Percentiles rank a stretch among this genome's conserved stretches.
phyloP scores from a whole-genome alignment of 2,329 filamentous ascomycete species.

The Colletotrichum sp. region DNA sequence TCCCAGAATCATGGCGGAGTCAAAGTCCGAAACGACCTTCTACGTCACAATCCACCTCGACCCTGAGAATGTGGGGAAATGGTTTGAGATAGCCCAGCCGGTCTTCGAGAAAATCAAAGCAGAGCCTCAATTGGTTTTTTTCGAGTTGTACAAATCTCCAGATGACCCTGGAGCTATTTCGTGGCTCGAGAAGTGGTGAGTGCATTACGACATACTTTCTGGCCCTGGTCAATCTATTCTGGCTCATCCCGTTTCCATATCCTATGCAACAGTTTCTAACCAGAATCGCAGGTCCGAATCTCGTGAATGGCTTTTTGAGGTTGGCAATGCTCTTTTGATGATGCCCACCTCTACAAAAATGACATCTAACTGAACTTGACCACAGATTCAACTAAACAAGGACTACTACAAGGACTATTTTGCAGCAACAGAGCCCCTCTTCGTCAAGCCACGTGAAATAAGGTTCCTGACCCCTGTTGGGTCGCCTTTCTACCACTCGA shows the following conservation, averaged over 20 bases:
- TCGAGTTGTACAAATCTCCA: slow-evolving; percentile 42
- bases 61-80: neutral
- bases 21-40: neutral
- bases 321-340: neutral
- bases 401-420: neutral
- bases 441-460: neutral
- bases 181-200: slow-evolving; percentile 47
- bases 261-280: neutral
- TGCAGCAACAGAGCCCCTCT: neutral
- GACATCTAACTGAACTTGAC: neutral
- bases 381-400: neutral
- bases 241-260: neutral
- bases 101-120: slow-evolving; percentile 43
- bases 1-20: neutral
- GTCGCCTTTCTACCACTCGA: neutral
- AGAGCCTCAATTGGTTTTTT: slow-evolving; percentile 49
- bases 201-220: neutral
- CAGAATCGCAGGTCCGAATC: neutral
- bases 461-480: neutral
- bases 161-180: slow-evolving; percentile 40
- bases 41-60: neutral
- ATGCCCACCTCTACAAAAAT: too few relatives aligned
- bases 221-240: neutral
- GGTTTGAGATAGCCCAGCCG: slow-evolving; percentile 26
- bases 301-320: neutral